Conservation (phyloP, 192 early-diverging fungal species). For the Mortierella hygrophila region DNA sequence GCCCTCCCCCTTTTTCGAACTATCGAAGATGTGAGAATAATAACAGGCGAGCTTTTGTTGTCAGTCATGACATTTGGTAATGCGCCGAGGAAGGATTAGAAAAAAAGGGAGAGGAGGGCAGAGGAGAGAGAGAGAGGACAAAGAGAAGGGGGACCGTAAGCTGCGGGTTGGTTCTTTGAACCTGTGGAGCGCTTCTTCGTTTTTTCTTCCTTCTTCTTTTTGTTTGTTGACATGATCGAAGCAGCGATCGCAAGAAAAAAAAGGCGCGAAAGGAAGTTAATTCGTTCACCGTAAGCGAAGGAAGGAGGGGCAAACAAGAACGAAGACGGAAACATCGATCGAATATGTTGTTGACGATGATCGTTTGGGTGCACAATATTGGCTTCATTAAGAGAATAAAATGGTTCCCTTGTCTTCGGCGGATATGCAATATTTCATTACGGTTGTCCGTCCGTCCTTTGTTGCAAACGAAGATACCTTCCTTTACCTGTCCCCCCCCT, state of each 20-base stretch:
- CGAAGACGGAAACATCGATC: too few species aligned
- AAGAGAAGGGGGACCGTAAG: background rate
- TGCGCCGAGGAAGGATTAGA: background rate
- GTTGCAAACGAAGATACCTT: background rate
- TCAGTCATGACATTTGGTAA: background rate
- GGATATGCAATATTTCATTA: background rate
- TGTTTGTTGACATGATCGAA: background rate
- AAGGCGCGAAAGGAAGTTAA: background rate
- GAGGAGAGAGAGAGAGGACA: background rate
- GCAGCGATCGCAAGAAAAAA: background rate
- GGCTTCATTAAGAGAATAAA: too few species aligned
- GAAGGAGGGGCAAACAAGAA: too few species aligned
- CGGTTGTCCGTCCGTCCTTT: background rate
- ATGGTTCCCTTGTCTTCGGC: too few species aligned
- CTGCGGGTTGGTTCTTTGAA: constrained; percentile 5
- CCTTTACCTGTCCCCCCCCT: background rate
- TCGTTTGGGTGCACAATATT: too few species aligned
- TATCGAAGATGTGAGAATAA: background rate
- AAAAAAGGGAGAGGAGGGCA: background rate
- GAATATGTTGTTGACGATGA: too few species aligned
- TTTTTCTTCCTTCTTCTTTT: background rate
- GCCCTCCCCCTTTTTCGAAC: background rate
- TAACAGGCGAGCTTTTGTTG: background rate
- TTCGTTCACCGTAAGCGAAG: background rate
- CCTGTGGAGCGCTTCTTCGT: background rate